These are phyloP conservation scores for Phylloporus sp. DNA, from an alignment of 768 basidiomycete species.

Conservation along the genomic window DNA sequence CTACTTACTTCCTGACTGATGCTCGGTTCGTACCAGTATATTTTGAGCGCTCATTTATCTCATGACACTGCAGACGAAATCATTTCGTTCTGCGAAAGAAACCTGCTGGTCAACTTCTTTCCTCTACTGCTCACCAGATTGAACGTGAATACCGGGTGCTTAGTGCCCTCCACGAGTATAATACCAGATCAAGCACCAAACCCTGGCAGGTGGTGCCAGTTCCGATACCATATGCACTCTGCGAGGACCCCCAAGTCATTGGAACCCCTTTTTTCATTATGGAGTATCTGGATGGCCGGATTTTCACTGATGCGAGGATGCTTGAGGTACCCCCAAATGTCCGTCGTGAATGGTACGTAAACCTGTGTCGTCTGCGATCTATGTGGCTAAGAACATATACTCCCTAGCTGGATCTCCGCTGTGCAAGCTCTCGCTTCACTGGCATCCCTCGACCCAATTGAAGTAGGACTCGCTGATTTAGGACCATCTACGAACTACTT, in stretches of 20 bases:
- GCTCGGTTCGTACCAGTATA: constrained; percentile 45
- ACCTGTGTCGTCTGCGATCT: background rate
- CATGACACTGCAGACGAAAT: constrained; percentile 35
- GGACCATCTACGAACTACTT: constrained; percentile 81
- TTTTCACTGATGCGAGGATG: constrained; percentile 85
- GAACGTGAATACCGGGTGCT: constrained; percentile 90
- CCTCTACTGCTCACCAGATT: constrained; percentile 90
- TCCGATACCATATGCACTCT: constrained; percentile 79
- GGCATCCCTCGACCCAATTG: constrained; percentile 56
- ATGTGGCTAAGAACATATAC: background rate
- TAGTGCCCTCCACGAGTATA: constrained; percentile 71
- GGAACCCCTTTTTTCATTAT: constrained; percentile 96
- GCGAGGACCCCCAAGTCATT: constrained; percentile 70
- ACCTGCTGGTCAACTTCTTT: constrained; percentile 82
- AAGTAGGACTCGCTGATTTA: constrained; percentile 65
- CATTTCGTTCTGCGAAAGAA: constrained; percentile 91
- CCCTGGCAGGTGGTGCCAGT: constrained; percentile 66
- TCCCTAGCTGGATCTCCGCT: constrained; percentile 71
- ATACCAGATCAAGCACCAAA: constrained; percentile 48
- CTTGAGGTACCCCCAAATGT: constrained; percentile 59
- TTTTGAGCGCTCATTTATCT: background rate
- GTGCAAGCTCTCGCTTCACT: constrained; percentile 67
- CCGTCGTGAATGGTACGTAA: constrained; percentile 65
- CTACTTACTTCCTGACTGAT: constrained; percentile 91
- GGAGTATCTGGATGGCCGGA: constrained; percentile 92